Conservation (phyloP, 2,329 filamentous ascomycete genomes). For the Neonectria sp. region DNA sequence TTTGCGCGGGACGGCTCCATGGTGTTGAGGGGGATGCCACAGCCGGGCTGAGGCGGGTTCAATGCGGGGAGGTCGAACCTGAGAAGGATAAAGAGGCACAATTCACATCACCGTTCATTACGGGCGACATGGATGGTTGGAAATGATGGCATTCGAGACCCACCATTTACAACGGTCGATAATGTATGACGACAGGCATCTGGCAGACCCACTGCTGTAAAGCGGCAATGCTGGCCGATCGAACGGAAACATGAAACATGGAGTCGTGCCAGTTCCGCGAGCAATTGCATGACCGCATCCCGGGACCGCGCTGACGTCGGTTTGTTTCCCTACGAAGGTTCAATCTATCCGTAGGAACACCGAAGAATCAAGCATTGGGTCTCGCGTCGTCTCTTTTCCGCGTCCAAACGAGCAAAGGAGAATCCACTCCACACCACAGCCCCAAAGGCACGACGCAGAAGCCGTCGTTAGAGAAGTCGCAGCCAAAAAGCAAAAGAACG, state of each 20-base stretch:
- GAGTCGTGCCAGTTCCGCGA: slow-evolving; percentile 19
- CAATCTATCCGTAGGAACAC: too few species aligned
- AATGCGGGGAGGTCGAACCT: not conserved
- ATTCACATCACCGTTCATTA: not conserved
- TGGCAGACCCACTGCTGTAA: not conserved
- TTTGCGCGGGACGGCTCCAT: not conserved
- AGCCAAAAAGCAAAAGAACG: slow-evolving; percentile 25
- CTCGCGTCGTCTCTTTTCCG: not conserved
- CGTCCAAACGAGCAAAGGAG: not conserved
- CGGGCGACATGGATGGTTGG: not conserved
- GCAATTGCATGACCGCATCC: slow-evolving; percentile 17
- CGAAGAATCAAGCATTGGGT: not conserved
- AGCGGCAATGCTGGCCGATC: slow-evolving; percentile 1
- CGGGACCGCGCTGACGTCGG: slow-evolving; percentile 6
- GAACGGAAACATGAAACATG: slow-evolving; percentile 9
- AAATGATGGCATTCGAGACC: not conserved
- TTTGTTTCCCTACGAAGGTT: not conserved
- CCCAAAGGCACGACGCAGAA: slow-evolving; percentile 32
- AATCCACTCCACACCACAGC: not conserved
- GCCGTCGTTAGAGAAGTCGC: slow-evolving; percentile 20
- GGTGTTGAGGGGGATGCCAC: not conserved
- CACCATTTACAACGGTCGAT: slow-evolving; percentile 1
- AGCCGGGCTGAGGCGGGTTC: not conserved
- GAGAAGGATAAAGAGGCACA: not conserved
- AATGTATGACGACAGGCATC: not conserved